Base-by-base conservation (phyloP, 2,329 filamentous ascomycete species). In the Macrophomina tecta region DNA sequence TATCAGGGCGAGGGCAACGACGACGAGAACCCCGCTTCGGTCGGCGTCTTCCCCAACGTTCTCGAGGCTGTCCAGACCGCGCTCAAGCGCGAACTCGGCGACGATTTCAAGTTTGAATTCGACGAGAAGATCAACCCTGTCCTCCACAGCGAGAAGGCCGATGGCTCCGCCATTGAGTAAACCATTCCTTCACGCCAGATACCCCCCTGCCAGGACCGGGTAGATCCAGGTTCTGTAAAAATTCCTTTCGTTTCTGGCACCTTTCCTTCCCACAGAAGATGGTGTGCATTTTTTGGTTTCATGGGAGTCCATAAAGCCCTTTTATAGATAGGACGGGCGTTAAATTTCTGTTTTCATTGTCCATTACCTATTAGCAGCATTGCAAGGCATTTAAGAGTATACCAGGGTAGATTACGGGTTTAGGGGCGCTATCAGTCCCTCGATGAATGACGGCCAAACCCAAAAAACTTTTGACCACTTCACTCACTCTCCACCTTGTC, bases 1-100 rank as follows among this genome's bases (percentile, higher is more conserved):
- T 92, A 90, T 85, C 89, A 91, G 81, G 90, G 90, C 69, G 89
- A 87, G 18, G 89, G 88, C 68, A 93, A 93, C 75, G 91, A 93
- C 74, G 85, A 89, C 77, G 83, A 91, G 80, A 93, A 91, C 80
- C 90, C 90, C 0, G 90, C 90, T 74, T 91, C 85, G 81, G 92
- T 92, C 74, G 90, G 90, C 70, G 90, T 93, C 48, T 93, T 93
- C 80, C 77, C 82, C 68, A 91, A 91, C 73, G 90, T 93, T 12
- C 82, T 91, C 49, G 89, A 91, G 70, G 90, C 90, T 0, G 89
- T 93, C 63, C 84, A 88, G 80, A 82, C 87, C 1, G 89, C 89
- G 5, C 82, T 92, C 69, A 82, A 83, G 73, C 91, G 91, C 81
- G 84, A 93, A 80, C 80, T 93, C 6, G 90, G 90, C n/a, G 74